Evolutionary conservation across 495 filamentous ascomycete species (phyloP).

Genomic region (Penicillium chermesinum): DNA sequence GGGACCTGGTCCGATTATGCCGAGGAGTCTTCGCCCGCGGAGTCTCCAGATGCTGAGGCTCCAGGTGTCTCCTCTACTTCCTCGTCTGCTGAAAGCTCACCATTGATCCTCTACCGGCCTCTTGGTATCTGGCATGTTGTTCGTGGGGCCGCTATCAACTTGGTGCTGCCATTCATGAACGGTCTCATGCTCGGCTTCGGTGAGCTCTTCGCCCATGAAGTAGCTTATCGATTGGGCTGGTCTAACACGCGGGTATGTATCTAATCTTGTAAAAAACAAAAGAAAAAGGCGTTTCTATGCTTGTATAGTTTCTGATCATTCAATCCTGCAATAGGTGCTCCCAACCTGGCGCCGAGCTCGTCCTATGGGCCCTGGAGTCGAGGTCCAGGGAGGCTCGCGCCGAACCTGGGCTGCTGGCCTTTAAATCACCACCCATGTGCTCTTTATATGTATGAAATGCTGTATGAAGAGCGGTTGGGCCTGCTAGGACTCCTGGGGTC

Average conservation of each 20-base stretch:
- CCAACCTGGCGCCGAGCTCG: slow-evolving; percentile 53
- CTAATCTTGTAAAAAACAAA: neutral
- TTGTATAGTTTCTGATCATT: neutral
- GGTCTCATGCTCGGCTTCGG: slow-evolving; percentile 98
- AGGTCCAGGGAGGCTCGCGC: slow-evolving; percentile 45
- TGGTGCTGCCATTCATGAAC: slow-evolving; percentile 92
- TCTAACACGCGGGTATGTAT: slow-evolving; percentile 79
- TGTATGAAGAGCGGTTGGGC: neutral
- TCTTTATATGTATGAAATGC: too few species aligned
- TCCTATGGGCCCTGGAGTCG: slow-evolving; percentile 62
- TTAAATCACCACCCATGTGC: neutral
- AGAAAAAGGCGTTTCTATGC: neutral
- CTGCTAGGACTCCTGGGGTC: neutral
- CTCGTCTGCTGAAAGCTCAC: slow-evolving; percentile 63
- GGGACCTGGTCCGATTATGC: too few species aligned
- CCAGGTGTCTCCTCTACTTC: slow-evolving; percentile 40
- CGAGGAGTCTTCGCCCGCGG: too few species aligned
- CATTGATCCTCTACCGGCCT: slow-evolving; percentile 82
- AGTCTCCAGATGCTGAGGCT: too few species aligned
- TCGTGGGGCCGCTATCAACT: slow-evolving; percentile 88
- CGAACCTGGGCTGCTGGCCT: neutral
- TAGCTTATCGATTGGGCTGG: slow-evolving; percentile 90
- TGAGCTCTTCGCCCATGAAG: slow-evolving; percentile 92
- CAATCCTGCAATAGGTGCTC: slow-evolving; percentile 50
- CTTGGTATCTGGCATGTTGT: slow-evolving; percentile 81